Evolutionary conservation across 2,329 filamentous ascomycete genomes (phyloP), one percentile per base, ranked within the genome.

Genomic region (Dactylellina cionopaga): DNA sequence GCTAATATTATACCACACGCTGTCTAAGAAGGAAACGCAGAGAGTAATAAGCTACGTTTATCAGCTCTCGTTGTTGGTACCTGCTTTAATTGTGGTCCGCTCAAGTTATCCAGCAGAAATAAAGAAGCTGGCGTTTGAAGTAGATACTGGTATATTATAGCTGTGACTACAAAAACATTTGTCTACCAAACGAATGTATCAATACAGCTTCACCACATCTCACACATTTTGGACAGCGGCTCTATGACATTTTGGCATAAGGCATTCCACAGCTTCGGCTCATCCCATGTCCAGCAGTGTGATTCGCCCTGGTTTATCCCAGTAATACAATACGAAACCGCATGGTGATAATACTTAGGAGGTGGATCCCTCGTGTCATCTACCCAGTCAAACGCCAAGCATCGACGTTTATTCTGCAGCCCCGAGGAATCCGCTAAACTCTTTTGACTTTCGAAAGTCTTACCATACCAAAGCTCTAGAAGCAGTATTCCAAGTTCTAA

Each of bases 401-500:
- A 29, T 9, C 56, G 44, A 10, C 60, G 54, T 24, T 46, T 41
- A 9, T 66, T 13, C 6, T 31, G 37, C 11, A 62, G 41, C 1
- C 24, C 37, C 13, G 39, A 13, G 5, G 35, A 46, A 13, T 31
- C 39, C 3, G 47, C 29, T 7, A 47, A 17, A 24, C 59, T 37
- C 11, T 65, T 60, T 55, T 73, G 35, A n/a, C n/a, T 49, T 49
- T 76, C 75, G 5, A 76, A 59, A 1, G 72, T 70, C 44, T 56
- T 59, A 17, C 74, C 69, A 24, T 78, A 69, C 75, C 76, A 78
- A 35, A 77, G 74, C 44, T 78, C 76, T 3, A 78, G 59, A 11
- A 78, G 62, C 5, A 78, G 41, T 11, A 78, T 77, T 4, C 76
- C 76, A n/a, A 78, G 66, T 33, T 77, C 76, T 5, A 77, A 43